Conservation (phyloP, 2,329 filamentous ascomycete species). For the Gyromitra esculenta region DNA sequence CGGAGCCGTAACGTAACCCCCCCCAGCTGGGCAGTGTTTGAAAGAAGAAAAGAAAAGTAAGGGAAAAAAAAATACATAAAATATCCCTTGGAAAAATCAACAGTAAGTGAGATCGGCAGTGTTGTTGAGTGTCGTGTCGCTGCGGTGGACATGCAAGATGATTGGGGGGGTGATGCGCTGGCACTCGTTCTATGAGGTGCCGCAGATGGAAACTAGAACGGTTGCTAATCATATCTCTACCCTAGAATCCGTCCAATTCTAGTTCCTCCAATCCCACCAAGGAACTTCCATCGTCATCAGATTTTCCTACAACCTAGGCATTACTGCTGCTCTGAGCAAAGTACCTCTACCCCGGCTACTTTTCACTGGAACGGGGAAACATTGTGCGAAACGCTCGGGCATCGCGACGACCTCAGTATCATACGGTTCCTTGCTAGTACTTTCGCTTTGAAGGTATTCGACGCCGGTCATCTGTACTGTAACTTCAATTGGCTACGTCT, state of each 20-base stretch:
- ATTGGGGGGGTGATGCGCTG: slow-evolving; percentile 54
- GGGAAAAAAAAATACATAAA: slow-evolving; percentile 42
- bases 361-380: slow-evolving; percentile 49
- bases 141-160: slow-evolving; percentile 50
- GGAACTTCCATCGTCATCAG: slow-evolving; percentile 51
- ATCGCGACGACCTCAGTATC: slow-evolving; percentile 45
- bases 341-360: slow-evolving; percentile 43
- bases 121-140: slow-evolving; percentile 47
- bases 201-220: slow-evolving; percentile 42
- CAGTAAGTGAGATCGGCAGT: slow-evolving; percentile 53
- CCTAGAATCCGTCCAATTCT: slow-evolving; percentile 43
- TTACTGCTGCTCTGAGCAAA: slow-evolving; percentile 44
- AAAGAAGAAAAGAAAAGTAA: slow-evolving; percentile 49
- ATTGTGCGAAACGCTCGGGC: slow-evolving; percentile 52
- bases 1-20: slow-evolving; percentile 43
- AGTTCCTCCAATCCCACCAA: slow-evolving; percentile 48
- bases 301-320: slow-evolving; percentile 44
- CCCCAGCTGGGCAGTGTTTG: slow-evolving; percentile 48
- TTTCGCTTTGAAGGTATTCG: slow-evolving; percentile 49
- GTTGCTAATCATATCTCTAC: slow-evolving; percentile 51
- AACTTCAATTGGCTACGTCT: slow-evolving; percentile 46
- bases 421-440: slow-evolving; percentile 47
- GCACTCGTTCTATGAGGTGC: slow-evolving; percentile 47
- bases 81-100: slow-evolving; percentile 46
- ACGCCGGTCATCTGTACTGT: slow-evolving; percentile 29